Percentiles rank a stretch among this genome's conserved stretches.
Conservation (phyloP, 176 grass and related monocot genomes). For the Olyra latifolia region DNA sequence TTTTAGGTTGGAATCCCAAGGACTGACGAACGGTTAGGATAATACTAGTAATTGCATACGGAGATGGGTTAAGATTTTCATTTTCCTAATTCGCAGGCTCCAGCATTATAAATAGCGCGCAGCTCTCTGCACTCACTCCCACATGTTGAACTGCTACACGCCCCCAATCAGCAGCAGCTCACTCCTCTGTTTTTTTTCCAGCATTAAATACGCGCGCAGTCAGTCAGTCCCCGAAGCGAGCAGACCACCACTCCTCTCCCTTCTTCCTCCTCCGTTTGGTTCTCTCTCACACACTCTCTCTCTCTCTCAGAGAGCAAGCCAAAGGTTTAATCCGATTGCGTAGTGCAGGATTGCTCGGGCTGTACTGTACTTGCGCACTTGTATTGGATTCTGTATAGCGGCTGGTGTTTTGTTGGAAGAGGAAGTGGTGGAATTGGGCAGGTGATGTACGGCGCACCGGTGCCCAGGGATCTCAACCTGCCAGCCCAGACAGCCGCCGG, state of each 20-base stretch:
- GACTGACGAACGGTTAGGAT: too few species aligned
- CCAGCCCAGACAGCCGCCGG: slow-evolving; percentile 15
- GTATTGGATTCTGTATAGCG: too few species aligned
- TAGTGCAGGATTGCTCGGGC: neutral
- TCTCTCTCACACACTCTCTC: neutral
- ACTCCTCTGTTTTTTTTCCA: neutral
- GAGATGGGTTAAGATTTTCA: too few species aligned
- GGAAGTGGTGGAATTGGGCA: neutral
- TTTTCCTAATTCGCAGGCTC: neutral
- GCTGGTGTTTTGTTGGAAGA: neutral
- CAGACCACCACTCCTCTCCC: neutral
- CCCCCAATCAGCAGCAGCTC: neutral
- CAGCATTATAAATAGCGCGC: slow-evolving; percentile 45
- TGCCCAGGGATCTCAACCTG: slow-evolving; percentile 86
- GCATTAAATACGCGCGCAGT: slow-evolving; percentile 16
- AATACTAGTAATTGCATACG: too few species aligned
- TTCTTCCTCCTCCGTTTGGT: neutral
- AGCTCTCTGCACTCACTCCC: slow-evolving; percentile 42
- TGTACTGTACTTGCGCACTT: neutral
- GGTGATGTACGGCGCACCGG: slow-evolving; percentile 76
- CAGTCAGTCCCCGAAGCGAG: slow-evolving; percentile 1
- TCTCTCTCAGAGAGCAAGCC: neutral
- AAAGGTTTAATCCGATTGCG: neutral
- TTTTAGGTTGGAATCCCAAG: too few species aligned
- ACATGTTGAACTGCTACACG: slow-evolving; percentile 18